Conservation (phyloP, 169 alveolate genomes). For the Cardiosporidium cionae region DNA sequence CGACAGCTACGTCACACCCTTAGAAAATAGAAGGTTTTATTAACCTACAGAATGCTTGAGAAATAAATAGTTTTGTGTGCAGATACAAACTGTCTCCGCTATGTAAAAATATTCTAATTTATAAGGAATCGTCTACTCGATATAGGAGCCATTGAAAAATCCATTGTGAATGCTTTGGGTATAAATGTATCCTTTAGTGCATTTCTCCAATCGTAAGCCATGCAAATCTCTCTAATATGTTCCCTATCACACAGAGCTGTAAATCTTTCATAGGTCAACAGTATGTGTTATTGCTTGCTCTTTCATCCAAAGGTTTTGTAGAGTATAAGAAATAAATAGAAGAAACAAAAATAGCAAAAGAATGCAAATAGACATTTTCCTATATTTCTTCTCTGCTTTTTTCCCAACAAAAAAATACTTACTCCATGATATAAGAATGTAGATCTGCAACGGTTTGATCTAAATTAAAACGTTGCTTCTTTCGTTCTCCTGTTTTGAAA, state of each 20-base stretch:
- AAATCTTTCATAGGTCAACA: neutral
- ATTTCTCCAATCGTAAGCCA: too few species aligned
- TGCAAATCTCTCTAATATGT: neutral
- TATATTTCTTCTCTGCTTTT: neutral
- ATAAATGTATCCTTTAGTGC: too few species aligned
- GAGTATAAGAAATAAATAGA: neutral
- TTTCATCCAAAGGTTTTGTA: neutral
- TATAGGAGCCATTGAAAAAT: too few species aligned
- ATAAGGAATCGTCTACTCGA: too few species aligned
- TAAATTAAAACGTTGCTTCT: constrained; percentile 47
- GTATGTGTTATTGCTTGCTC: too few species aligned
- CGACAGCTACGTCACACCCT: neutral
- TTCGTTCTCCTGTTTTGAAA: too few species aligned
- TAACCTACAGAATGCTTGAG: neutral
- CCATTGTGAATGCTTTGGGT: too few species aligned
- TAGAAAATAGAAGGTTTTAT: neutral
- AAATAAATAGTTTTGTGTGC: too few species aligned
- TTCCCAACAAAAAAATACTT: neutral
- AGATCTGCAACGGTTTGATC: constrained; percentile 51
- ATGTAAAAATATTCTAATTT: too few species aligned
- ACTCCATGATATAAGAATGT: constrained; percentile 26
- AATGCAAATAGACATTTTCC: too few species aligned
- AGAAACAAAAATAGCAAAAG: too few species aligned
- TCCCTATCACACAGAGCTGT: neutral
- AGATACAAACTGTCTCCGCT: too few species aligned